Evolutionary conservation across 108 stramenopile genomes (phyloP).

Genomic region (Cyclotella cryptica): DNA sequence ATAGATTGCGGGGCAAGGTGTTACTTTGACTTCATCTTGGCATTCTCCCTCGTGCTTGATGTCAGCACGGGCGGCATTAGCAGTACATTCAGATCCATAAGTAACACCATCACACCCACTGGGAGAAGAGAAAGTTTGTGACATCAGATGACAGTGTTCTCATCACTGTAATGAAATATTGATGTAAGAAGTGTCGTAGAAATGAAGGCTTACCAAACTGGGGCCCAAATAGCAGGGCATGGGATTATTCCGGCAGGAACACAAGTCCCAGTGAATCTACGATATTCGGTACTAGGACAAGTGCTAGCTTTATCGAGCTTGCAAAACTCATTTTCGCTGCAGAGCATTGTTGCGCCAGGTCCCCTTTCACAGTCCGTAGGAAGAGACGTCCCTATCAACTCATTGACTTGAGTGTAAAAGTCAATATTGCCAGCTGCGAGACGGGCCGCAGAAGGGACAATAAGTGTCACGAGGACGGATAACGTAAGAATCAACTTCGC

Average conservation of each 20-base stretch:
- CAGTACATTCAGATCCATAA: slow-evolving; percentile 9
- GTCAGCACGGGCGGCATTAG: slow-evolving; percentile 6
- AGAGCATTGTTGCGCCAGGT: not conserved
- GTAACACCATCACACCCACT: slow-evolving; percentile 21
- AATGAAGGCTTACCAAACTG: not conserved
- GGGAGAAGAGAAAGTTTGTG: not conserved
- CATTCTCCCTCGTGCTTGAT: slow-evolving; percentile 20
- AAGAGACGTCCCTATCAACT: not conserved
- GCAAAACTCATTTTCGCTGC: slow-evolving; percentile 1
- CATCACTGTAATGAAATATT: not conserved
- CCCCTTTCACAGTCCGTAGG: slow-evolving; percentile 9
- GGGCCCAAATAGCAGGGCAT: not conserved
- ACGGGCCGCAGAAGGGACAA: slow-evolving; percentile 1
- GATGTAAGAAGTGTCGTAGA: not conserved
- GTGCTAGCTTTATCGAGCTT: slow-evolving; percentile 7
- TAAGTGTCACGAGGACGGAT: not conserved
- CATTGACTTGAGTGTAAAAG: not conserved
- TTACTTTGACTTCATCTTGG: slow-evolving; percentile 4
- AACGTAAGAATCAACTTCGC: not conserved
- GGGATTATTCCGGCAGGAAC: not conserved
- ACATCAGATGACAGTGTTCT: not conserved
- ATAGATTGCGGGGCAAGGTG: slow-evolving; percentile 1
- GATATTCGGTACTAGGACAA: not conserved
- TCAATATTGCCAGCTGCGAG: not conserved
- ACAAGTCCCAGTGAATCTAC: slow-evolving; percentile 9